Evolutionary conservation across 306 rosid species (phyloP).

Genomic region (Hippophae tibetana): DNA sequence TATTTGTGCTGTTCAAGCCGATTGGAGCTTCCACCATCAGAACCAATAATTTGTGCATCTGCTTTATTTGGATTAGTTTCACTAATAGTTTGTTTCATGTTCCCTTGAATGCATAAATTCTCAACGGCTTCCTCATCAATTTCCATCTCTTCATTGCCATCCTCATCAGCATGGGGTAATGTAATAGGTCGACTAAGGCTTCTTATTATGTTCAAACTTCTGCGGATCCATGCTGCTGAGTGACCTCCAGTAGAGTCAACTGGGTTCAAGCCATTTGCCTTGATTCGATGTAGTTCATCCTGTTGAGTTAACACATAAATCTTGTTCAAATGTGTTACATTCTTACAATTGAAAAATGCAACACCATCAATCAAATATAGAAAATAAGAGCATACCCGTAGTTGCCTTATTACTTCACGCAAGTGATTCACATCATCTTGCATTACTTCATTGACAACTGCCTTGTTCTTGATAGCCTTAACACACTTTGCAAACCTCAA

Average conservation of each 20-base stretch:
- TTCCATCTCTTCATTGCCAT: slow-evolving; percentile 97
- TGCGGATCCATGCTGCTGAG: slow-evolving; percentile 85
- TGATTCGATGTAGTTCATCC: slow-evolving; percentile 87
- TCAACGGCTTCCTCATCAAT: slow-evolving; percentile 81
- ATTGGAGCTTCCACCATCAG: slow-evolving; percentile 19
- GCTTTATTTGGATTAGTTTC: slow-evolving; percentile 14
- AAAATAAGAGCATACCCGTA: slow-evolving; percentile 52
- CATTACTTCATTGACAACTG: slow-evolving; percentile 89
- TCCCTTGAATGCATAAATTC: slow-evolving; percentile 41
- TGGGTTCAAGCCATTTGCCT: slow-evolving; percentile 54
- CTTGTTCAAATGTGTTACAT: slow-evolving; percentile 19
- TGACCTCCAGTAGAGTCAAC: slow-evolving; percentile 58
- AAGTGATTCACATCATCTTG: slow-evolving; percentile 79
- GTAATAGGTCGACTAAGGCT: slow-evolving; percentile 51
- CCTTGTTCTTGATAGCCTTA: slow-evolving; percentile 95
- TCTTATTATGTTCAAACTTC: slow-evolving; percentile 63
- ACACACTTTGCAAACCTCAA: slow-evolving; percentile 98
- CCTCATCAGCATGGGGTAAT: slow-evolving; percentile 54
- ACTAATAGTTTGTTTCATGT: slow-evolving; percentile 26
- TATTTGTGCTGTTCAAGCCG: slow-evolving; percentile 8
- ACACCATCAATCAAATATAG: slow-evolving; percentile 10
- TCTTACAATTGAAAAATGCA: slow-evolving; percentile 10
- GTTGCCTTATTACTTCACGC: slow-evolving; percentile 85
- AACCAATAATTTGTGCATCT: slow-evolving; percentile 14
- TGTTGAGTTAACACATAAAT: slow-evolving; percentile 23